These are phyloP conservation scores for Exophiala sideris DNA, from an alignment of 2,329 filamentous ascomycete species.

Conservation along the genomic window DNA sequence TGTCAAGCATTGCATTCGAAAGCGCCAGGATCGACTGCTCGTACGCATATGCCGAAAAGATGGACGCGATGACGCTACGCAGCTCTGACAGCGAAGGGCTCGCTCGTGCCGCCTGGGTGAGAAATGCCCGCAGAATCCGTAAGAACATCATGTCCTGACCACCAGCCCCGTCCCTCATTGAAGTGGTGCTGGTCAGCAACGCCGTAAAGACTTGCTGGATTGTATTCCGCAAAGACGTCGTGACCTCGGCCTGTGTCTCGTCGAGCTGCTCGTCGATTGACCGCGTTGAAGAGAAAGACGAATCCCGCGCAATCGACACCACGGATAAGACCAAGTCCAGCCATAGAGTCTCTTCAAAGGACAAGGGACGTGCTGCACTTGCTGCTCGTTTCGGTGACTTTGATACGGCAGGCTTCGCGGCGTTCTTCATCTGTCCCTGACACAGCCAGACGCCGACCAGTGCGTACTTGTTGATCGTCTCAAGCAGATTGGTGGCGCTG, in stretches of 20 bases:
- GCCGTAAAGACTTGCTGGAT: slow-evolving; percentile 91
- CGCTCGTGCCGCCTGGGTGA: slow-evolving; percentile 73
- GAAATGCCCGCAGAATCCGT: slow-evolving; percentile 81
- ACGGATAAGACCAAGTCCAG: slow-evolving; percentile 62
- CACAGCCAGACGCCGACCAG: slow-evolving; percentile 96
- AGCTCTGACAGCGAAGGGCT: slow-evolving; percentile 86
- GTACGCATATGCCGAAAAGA: slow-evolving; percentile 94
- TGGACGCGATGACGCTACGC: slow-evolving; percentile 76
- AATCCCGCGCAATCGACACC: slow-evolving; percentile 60
- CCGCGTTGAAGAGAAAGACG: slow-evolving; percentile 43
- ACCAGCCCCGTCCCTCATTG: slow-evolving; percentile 31
- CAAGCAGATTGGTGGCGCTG: slow-evolving; percentile 69
- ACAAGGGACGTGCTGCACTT: slow-evolving; percentile 50
- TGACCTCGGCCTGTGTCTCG: slow-evolving; percentile 44
- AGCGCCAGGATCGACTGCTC: slow-evolving; percentile 85
- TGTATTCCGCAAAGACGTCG: slow-evolving; percentile 67
- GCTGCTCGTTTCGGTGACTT: slow-evolving; percentile 44
- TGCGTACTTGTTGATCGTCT: slow-evolving; percentile 80
- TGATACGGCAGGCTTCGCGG: slow-evolving; percentile 35
- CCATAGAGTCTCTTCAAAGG: slow-evolving; percentile 63
- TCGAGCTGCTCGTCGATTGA: slow-evolving; percentile 16
- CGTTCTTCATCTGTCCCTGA: slow-evolving; percentile 65
- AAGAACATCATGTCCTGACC: slow-evolving; percentile 70
- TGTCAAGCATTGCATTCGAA: slow-evolving; percentile 80
- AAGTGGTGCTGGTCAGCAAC: slow-evolving; percentile 71